Evolutionary conservation across 139 green algal species (phyloP), one percentile per base, ranked within the genome.

Genomic region (Chlorella sorokiniana): DNA sequence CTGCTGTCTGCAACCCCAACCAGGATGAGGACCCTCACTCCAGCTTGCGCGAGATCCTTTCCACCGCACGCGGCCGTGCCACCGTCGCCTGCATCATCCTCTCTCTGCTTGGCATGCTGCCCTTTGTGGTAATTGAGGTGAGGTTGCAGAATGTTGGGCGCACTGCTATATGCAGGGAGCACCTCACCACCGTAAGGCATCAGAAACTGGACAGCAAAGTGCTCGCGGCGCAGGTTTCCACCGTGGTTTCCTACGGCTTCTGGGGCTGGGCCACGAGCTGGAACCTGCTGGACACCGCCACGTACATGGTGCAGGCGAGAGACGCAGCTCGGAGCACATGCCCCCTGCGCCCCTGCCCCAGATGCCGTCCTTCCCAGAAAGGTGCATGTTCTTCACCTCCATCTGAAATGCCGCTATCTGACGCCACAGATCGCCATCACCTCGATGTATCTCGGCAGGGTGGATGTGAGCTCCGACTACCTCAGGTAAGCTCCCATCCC

Each of bases 201-300:
- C 18, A 31, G n/a, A 10, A 65, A 29, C 29, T 10, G 6, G n/a
- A 65, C 18, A 33, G 56, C 18, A 65, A 29, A n/a, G 6, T 65
- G 56, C 16, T 16, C 23, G 56, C 18, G 56, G 7, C 16, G 16
- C 73, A 79, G 73, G 31, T 56, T 18, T 54, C 48, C 69, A 86
- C 84, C 1, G 9, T 93, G 6, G 4, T 31, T 2, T 81, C 85
- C 45, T 93, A 93, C 56, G 81, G 87, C 27, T 22, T 51, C 1
- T 45, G 37, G n/a, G 63, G 78, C 35, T 93, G 89, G 89, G 41
- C 84, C 37, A 85, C 63, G 16, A 56, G 78, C 1, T 93, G 89
- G 88, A 93, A 93, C 78, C 7, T 89, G 4, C 63, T 90, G 70
- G 90, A 93, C 45, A 14, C 78, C 22, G n/a, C 31, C 6, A 86